phyloP scores from a whole-genome alignment of 2,329 filamentous ascomycete species.

The Pestalotiopsis sp. region DNA sequence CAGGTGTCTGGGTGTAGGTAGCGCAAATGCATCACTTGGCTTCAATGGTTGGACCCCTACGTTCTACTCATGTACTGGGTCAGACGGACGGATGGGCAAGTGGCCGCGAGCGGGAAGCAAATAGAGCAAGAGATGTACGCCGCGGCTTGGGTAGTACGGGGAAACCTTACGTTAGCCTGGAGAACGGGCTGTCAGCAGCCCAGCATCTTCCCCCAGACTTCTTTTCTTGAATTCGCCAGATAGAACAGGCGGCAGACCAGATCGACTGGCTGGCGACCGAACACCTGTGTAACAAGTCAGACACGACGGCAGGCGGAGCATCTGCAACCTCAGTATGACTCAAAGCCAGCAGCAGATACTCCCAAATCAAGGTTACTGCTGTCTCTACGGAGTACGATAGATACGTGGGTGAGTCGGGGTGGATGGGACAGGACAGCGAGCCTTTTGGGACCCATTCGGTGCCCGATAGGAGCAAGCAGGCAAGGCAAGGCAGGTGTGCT shows the following conservation, averaged over 20 bases:
- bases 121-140: background rate
- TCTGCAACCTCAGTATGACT: conserved; percentile 12
- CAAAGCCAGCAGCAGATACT: background rate
- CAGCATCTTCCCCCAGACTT: background rate
- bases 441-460: background rate
- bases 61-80: background rate
- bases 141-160: conserved; percentile 1
- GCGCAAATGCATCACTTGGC: background rate
- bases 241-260: background rate
- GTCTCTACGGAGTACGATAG: background rate
- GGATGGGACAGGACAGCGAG: background rate
- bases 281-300: conserved; percentile 9
- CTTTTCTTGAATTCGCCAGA: background rate
- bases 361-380: background rate
- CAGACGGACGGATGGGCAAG: conserved; percentile 6
- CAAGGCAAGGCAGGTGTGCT: conserved; percentile 1
- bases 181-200: conserved; percentile 9
- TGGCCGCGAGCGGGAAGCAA: background rate
- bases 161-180: conserved; percentile 9
- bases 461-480: background rate
- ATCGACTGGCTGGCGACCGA: conserved; percentile 7
- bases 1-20: background rate
- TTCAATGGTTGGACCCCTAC: background rate
- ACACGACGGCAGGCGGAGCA: conserved; percentile 11
- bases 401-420: background rate